These are phyloP conservation scores for Cladosporium sp. DNA, from an alignment of 2,329 filamentous ascomycete species.

Conservation along the genomic window DNA sequence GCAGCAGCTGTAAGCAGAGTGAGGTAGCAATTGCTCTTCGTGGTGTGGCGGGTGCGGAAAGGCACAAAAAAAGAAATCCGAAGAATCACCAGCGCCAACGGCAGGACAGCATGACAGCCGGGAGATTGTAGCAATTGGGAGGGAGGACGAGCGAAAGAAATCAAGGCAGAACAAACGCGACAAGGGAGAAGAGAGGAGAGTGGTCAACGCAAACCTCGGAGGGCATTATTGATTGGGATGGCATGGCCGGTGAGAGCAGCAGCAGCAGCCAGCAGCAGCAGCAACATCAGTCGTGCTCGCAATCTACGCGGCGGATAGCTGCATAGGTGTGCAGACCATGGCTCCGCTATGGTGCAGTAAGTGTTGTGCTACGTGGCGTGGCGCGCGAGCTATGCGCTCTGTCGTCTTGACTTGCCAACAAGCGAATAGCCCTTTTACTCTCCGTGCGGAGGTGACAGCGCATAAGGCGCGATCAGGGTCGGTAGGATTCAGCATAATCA, in stretches of 20 bases:
- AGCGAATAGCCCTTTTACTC: no score
- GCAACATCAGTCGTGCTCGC: slow-evolving; percentile 6
- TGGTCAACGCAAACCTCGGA: neutral
- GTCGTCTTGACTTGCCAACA: no score
- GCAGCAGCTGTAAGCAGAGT: neutral
- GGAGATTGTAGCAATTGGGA: no score
- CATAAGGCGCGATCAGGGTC: neutral
- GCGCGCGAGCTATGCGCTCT: neutral
- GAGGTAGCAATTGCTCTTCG: neutral
- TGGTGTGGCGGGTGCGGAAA: slow-evolving; percentile 1
- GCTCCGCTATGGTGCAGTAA: slow-evolving; percentile 12
- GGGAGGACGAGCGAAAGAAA: neutral
- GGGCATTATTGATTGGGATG: slow-evolving; percentile 9
- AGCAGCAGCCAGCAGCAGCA: no score
- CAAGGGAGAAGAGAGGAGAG: neutral
- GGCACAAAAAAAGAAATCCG: neutral
- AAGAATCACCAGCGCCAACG: slow-evolving; percentile 5
- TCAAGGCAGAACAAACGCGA: slow-evolving; percentile 6
- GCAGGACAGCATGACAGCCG: neutral
- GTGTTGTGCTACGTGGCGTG: slow-evolving; percentile 15
- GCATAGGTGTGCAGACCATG: slow-evolving; percentile 13
- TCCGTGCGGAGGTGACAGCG: slow-evolving; percentile 5
- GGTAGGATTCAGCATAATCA: no score
- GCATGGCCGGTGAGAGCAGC: slow-evolving; percentile 10
- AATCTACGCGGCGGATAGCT: slow-evolving; percentile 12